Evolutionary conservation across 2,329 filamentous ascomycete species (phyloP).

Genomic region (Trichoderma aggressivum): DNA sequence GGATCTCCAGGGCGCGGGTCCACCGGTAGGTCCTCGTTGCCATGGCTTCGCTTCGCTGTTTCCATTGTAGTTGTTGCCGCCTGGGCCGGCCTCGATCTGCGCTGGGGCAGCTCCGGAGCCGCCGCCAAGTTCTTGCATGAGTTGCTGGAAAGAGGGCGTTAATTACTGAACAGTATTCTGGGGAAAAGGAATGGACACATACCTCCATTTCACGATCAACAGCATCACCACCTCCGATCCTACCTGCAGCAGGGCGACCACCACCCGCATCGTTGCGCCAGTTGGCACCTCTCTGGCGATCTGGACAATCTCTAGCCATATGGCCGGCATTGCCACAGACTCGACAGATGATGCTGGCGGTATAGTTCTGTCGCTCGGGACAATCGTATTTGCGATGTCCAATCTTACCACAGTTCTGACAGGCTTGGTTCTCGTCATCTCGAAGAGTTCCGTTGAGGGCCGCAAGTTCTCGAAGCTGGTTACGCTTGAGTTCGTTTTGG

Average conservation of each 20-base stretch:
- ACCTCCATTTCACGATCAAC: constrained; percentile 95
- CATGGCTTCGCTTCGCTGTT: constrained; percentile 73
- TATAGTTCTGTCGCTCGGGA: constrained; percentile 95
- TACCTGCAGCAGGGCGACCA: constrained; percentile 57
- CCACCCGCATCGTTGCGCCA: constrained; percentile 75
- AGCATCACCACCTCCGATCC: constrained; percentile 73
- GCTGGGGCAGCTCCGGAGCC: constrained; percentile 65
- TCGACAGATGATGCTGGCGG: constrained; percentile 98
- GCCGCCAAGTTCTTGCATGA: constrained; percentile 95
- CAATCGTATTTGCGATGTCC: constrained; percentile 99
- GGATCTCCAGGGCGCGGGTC: constrained; percentile 74
- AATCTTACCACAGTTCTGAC: constrained; percentile 98
- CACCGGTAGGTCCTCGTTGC: constrained; percentile 82
- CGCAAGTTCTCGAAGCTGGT: constrained; percentile 95
- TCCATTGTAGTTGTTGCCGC: constrained; percentile 40
- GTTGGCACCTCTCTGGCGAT: constrained; percentile 83
- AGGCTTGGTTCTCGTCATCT: constrained; percentile 98
- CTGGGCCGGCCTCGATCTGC: constrained; percentile 83
- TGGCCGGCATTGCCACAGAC: constrained; percentile 97
- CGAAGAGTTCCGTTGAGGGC: constrained; percentile 98
- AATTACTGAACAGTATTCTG: background rate
- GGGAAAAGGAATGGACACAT: constrained; percentile 36
- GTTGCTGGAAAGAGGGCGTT: constrained; percentile 57
- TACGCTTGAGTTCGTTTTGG: constrained; percentile 97
- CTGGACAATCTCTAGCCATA: constrained; percentile 97